Evolutionary conservation across 306 rosid species (phyloP).

Genomic region (Geum urbanum): DNA sequence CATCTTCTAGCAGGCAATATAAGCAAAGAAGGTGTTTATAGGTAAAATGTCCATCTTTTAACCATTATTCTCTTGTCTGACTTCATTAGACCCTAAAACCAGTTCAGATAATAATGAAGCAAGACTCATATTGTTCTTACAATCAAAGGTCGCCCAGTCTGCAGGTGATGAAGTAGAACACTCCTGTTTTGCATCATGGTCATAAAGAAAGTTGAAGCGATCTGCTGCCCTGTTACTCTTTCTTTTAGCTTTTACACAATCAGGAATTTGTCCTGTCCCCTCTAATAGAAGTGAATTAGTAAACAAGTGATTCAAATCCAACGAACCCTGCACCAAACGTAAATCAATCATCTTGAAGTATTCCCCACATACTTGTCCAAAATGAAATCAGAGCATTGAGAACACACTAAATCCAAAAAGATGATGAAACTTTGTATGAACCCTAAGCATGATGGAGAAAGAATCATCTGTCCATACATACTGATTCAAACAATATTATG

Average conservation of each 20-base stretch:
- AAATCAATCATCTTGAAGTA: background rate
- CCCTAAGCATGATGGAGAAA: constrained; percentile 1
- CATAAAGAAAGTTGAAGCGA: constrained; percentile 35
- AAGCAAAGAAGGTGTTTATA: background rate
- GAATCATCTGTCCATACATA: background rate
- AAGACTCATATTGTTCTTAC: constrained; percentile 34
- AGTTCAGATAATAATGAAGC: background rate
- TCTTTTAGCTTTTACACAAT: constrained; percentile 25
- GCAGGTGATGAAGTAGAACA: constrained; percentile 37
- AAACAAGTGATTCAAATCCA: constrained; percentile 32
- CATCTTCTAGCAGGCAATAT: background rate
- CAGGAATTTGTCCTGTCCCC: constrained; percentile 36
- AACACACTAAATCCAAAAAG: background rate
- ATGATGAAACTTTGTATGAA: background rate
- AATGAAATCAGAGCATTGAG: background rate
- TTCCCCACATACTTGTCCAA: background rate
- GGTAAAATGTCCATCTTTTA: background rate
- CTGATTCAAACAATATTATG: background rate
- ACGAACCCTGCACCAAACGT: constrained; percentile 42
- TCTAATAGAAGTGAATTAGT: constrained; percentile 26
- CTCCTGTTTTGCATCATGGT: constrained; percentile 35
- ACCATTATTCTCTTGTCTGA: background rate
- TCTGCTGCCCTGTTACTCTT: constrained; percentile 34
- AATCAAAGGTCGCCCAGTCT: constrained; percentile 73
- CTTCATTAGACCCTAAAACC: background rate